Base-by-base conservation (phyloP, 2,329 filamentous ascomycete genomes). In the Trichoderma afroharzianum region DNA sequence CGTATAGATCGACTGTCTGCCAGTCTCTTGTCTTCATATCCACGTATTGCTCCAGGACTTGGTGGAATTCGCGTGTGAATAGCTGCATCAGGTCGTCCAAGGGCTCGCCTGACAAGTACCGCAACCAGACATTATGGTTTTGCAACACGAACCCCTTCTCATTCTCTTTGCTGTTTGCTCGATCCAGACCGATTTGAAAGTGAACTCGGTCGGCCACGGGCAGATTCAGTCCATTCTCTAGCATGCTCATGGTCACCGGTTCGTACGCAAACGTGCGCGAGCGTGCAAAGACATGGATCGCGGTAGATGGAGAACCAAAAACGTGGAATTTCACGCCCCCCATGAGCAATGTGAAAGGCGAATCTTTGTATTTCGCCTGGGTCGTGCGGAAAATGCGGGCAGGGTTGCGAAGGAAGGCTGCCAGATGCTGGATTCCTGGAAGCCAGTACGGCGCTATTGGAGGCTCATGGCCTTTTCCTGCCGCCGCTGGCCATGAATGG, bases 401-500 rank as follows among this genome's bases (percentile, higher is more conserved):
- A 57, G 53, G 53, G 11, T 57, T 24, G 53, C 18, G 53, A 57
- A 57, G 53, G 24, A 68, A 68, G 18, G 32, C 50, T 39, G 55
- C 55, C 53, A 68, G 53, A 68, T 68, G 64, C 64, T 68, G 64
- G 50, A 68, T 57, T 15, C 55, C 53, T 24, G 64, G 64, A 30
- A 68, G 43, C 39, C 30, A 32, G 26, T 68, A 68, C 1, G 64
- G 64, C 39, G 64, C 64, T 33, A 68, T 53, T n/a, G 64, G 64
- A 28, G 64, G 64, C 24, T 68, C 64, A 12, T 68, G 53, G 47
- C 50, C 64, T 57, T 30, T 28, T 63, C 61, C 61, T 39, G 61
- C 61, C n/a, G 61, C 61, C 32, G 28, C 24, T 47, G 33, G 61
- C 33, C 33, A 47, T 43, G 61, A 63, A 30, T 47, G 53, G 53